Evolutionary conservation across 108 stramenopile species (phyloP).

Genomic region (Skeletonema grethae): DNA sequence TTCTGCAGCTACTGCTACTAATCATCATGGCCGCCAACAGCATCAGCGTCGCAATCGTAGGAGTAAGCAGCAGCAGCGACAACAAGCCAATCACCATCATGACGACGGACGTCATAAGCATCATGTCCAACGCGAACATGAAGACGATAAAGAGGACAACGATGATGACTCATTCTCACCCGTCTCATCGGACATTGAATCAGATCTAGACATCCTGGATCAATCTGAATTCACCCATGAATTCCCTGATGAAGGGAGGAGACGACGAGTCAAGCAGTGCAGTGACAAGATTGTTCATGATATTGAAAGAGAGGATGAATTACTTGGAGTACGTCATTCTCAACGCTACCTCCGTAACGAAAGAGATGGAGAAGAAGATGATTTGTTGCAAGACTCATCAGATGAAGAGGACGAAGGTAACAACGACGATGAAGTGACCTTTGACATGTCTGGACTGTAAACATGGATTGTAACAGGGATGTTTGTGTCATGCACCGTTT

Average conservation of each 20-base stretch:
- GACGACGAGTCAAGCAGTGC: neutral
- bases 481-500: no score
- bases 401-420: slow-evolving; percentile 12
- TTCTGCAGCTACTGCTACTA: no score
- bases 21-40: no score
- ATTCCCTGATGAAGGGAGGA: slow-evolving; percentile 11
- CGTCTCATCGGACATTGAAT: slow-evolving; percentile 42
- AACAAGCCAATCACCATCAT: slow-evolving; percentile 9
- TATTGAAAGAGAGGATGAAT: slow-evolving; percentile 9
- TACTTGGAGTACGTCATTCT: slow-evolving; percentile 5
- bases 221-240: slow-evolving; percentile 24
- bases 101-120: slow-evolving; percentile 1
- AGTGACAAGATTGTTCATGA: neutral
- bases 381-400: slow-evolving; percentile 33
- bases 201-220: slow-evolving; percentile 47
- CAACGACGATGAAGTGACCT: slow-evolving; percentile 2
- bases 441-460: slow-evolving; percentile 51
- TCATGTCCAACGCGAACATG: neutral
- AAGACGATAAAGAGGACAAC: slow-evolving; percentile 21
- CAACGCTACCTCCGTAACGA: slow-evolving; percentile 5
- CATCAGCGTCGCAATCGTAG: neutral
- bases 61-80: neutral
- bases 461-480: no score
- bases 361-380: neutral
- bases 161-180: slow-evolving; percentile 39